These are phyloP conservation scores for Colletotrichum kahawae DNA, from an alignment of 2,329 filamentous ascomycete species.

Conservation along the genomic window DNA sequence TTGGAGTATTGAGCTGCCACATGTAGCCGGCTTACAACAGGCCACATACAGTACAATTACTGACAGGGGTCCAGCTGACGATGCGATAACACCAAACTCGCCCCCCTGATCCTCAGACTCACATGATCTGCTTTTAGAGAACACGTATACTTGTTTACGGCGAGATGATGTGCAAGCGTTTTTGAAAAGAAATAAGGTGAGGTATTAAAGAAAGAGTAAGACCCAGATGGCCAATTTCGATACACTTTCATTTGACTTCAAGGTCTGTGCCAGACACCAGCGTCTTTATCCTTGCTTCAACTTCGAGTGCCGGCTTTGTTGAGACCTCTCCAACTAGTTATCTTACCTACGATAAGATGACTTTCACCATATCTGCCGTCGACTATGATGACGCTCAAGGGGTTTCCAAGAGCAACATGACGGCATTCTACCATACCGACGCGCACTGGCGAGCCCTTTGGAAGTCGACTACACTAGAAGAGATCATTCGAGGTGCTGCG, in stretches of 20 bases:
- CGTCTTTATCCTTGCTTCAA: not conserved
- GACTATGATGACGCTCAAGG: not conserved
- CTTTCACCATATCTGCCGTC: not conserved
- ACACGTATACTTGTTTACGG: not conserved
- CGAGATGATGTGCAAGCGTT: not conserved
- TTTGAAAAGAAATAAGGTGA: no score
- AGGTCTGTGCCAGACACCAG: not conserved
- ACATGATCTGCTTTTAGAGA: not conserved
- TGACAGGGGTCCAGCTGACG: not conserved
- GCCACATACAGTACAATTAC: not conserved
- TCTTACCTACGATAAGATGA: not conserved
- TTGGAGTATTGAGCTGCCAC: not conserved
- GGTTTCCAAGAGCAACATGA: not conserved
- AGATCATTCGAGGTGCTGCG: not conserved
- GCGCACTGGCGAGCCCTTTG: not conserved
- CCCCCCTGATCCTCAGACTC: not conserved
- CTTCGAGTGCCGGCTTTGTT: not conserved
- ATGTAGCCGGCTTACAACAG: not conserved
- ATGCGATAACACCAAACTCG: not conserved
- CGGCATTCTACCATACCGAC: not conserved
- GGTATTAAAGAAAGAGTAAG: not conserved
- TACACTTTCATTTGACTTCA: not conserved
- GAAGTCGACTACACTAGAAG: not conserved
- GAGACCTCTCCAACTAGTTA: not conserved
- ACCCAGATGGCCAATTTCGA: not conserved